These are phyloP conservation scores for Penicillium sp. DNA, from an alignment of 2,329 filamentous ascomycete species.

Conservation along the genomic window DNA sequence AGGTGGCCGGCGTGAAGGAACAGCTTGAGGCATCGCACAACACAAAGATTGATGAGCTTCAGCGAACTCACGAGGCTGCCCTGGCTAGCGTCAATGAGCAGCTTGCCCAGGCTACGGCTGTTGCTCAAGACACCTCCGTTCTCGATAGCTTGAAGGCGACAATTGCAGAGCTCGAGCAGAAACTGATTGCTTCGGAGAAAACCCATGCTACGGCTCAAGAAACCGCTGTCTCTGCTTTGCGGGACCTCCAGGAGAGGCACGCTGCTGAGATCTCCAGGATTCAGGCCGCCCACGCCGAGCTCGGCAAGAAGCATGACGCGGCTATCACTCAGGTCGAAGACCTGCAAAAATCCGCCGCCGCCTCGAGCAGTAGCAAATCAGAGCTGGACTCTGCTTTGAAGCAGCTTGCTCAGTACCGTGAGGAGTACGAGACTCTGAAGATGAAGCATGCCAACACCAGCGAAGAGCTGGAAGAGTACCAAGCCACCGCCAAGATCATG, in stretches of 20 bases:
- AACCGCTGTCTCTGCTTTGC: conserved; percentile 28
- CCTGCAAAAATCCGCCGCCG: conserved; percentile 76
- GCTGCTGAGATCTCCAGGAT: conserved; percentile 49
- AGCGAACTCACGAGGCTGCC: conserved; percentile 35
- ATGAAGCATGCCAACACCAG: conserved; percentile 29
- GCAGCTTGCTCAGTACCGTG: conserved; percentile 35
- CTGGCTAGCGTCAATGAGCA: conserved; percentile 35
- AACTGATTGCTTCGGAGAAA: conserved; percentile 57
- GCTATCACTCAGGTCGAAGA: conserved; percentile 64
- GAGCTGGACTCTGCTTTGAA: conserved; percentile 65
- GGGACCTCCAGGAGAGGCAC: conserved; percentile 30
- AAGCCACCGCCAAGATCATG: conserved; percentile 29
- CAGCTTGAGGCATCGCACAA: conserved; percentile 38
- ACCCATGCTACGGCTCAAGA: conserved; percentile 42
- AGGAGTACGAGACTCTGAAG: conserved; percentile 34
- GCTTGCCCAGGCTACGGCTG: conserved; percentile 35
- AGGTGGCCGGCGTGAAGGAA: conserved; percentile 35
- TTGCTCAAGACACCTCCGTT: conserved; percentile 37
- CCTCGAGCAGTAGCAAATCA: conserved; percentile 70
- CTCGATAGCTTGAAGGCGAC: conserved; percentile 41
- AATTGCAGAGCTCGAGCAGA: conserved; percentile 59
- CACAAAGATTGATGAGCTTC: conserved; percentile 36
- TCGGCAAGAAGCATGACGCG: conserved; percentile 41
- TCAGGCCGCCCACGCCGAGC: conserved; percentile 43
- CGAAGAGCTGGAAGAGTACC: conserved; percentile 33